Evolutionary conservation across 177 flowering plant genomes (phyloP).

Genomic region (Vitis hybrid): DNA sequence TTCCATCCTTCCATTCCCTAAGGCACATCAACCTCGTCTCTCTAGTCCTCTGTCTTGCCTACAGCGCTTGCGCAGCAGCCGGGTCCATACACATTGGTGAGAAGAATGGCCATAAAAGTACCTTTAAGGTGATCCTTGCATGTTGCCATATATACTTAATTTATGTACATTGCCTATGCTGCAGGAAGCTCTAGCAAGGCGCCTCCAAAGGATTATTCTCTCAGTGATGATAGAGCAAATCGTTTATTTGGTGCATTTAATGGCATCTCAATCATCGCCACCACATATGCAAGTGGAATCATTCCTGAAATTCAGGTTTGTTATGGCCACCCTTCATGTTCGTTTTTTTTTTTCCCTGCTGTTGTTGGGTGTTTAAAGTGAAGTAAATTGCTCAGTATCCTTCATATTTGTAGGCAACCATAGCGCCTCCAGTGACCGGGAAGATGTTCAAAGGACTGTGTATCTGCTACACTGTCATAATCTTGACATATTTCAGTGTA

Average conservation of each 20-base stretch:
- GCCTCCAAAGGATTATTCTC: conserved; percentile 34
- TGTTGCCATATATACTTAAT: too few relatives aligned
- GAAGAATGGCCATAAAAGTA: background rate
- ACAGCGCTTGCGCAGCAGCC: conserved; percentile 29
- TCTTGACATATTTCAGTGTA: conserved; percentile 40
- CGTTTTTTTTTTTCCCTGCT: too few relatives aligned
- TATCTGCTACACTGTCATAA: conserved; percentile 35
- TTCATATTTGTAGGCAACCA: conserved; percentile 37
- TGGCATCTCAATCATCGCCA: conserved; percentile 48
- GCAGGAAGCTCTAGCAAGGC: conserved; percentile 28
- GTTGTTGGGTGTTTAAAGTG: too few relatives aligned
- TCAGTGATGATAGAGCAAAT: conserved; percentile 14
- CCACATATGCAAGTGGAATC: conserved; percentile 47
- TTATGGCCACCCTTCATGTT: too few relatives aligned
- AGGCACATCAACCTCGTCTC: conserved; percentile 36
- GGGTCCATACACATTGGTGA: conserved; percentile 30
- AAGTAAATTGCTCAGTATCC: too few relatives aligned
- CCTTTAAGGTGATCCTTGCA: too few relatives aligned
- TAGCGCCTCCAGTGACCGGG: conserved; percentile 55
- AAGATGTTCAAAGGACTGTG: conserved; percentile 59
- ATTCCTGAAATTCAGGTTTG: conserved; percentile 58
- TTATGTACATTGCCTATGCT: too few relatives aligned
- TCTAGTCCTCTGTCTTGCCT: conserved; percentile 22
- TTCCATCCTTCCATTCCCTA: conserved; percentile 37
- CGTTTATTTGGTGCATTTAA: conserved; percentile 36